These are phyloP conservation scores for Polytrichum commune DNA, from an alignment of 225 moss, liverwort and hornwort genomes.

Conservation along the genomic window DNA sequence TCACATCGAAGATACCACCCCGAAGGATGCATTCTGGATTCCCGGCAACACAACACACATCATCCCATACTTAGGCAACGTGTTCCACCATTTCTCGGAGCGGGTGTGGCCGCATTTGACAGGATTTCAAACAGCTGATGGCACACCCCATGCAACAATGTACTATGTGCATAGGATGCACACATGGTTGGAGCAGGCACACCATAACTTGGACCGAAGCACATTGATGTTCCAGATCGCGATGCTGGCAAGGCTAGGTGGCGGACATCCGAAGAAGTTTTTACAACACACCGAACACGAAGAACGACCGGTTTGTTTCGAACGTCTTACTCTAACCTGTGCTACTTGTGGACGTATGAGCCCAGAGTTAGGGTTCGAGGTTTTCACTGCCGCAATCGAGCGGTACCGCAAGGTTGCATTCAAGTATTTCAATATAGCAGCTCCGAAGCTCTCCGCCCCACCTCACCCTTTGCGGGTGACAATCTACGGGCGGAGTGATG, in stretches of 20 bases:
- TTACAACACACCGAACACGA: conserved; percentile 58
- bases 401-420: conserved; percentile 63
- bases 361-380: conserved; percentile 30
- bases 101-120: conserved; percentile 81
- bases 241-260: conserved; percentile 35
- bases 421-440: conserved; percentile 27
- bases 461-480: conserved; percentile 74
- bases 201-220: conserved; percentile 65
- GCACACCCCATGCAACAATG: conserved; percentile 31
- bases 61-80: conserved; percentile 67
- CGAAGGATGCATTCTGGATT: conserved; percentile 52
- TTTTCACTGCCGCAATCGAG: conserved; percentile 36
- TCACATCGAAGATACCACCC: conserved; percentile 26
- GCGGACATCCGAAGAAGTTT: conserved; percentile 27
- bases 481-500: conserved; percentile 72
- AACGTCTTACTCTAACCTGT: conserved; percentile 50
- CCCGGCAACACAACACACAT: conserved; percentile 73
- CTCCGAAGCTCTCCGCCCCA: conserved; percentile 39
- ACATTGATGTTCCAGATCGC: conserved; percentile 85
- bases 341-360: conserved; percentile 55
- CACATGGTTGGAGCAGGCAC: conserved; percentile 69
- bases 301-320: conserved; percentile 56
- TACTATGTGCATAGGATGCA: conserved; percentile 70
- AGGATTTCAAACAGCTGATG: conserved; percentile 17
- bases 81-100: conserved; percentile 79